These are phyloP conservation scores for Boletellus ananiceps DNA, from an alignment of 768 basidiomycete genomes.

Conservation along the genomic window DNA sequence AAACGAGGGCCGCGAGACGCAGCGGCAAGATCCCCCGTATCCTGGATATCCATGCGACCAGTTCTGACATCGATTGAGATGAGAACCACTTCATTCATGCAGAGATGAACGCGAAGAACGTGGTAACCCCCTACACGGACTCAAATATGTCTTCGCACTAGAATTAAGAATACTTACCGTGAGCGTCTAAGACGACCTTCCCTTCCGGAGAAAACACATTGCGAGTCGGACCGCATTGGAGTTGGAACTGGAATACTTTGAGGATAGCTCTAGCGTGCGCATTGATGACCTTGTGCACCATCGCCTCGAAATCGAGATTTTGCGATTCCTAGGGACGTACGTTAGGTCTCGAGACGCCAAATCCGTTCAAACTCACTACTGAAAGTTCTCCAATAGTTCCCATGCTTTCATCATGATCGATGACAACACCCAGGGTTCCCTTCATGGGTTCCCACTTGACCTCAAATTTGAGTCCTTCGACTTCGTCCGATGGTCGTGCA, in stretches of 20 bases:
- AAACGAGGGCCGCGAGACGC: constrained; percentile 70
- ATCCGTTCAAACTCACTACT: constrained; percentile 47
- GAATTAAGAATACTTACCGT: constrained; percentile 40
- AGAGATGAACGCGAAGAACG: constrained; percentile 64
- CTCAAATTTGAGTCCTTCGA: constrained; percentile 64
- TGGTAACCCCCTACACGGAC: constrained; percentile 43
- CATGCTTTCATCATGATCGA: constrained; percentile 45
- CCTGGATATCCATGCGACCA: constrained; percentile 71
- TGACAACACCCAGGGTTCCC: constrained; percentile 56
- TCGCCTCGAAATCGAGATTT: constrained; percentile 68
- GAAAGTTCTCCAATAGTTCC: constrained; percentile 40
- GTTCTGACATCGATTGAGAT: constrained; percentile 78
- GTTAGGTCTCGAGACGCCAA: background rate
- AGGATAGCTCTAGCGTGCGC: constrained; percentile 64
- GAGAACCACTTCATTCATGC: constrained; percentile 70
- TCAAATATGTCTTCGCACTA: background rate
- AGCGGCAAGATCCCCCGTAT: constrained; percentile 76
- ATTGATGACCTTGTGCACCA: constrained; percentile 59
- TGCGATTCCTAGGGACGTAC: constrained; percentile 46
- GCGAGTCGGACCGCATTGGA: constrained; percentile 47
- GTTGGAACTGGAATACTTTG: constrained; percentile 47
- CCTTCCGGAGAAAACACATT: constrained; percentile 61
- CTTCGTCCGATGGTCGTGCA: constrained; percentile 62
- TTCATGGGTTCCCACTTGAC: constrained; percentile 75
- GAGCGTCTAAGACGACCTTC: constrained; percentile 49